Evolutionary conservation across 208 protist species (phyloP), one percentile per base, ranked within the genome.

Genomic region (Phytomonas serpens): DNA sequence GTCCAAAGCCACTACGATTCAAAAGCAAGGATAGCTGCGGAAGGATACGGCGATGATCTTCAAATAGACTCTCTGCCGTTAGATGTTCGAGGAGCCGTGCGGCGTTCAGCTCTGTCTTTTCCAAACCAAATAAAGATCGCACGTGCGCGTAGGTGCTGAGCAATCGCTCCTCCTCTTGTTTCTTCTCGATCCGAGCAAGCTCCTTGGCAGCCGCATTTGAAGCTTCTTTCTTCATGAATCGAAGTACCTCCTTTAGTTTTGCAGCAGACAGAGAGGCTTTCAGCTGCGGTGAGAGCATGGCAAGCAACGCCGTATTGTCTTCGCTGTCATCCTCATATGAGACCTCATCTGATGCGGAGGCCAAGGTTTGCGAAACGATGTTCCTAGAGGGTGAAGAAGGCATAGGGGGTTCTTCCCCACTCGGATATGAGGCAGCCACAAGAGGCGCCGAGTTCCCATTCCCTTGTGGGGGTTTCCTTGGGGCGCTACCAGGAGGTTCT

Each of bases 131-230:
- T 0, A 94, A 61, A 11, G 82, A 76, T 37, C 88, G 82, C 9
- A 94, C 67, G 66, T 90, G 85, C 72, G 91, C 87, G 70, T 92
- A 96, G 30, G 80, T 86, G 32, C 68, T 77, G 23, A 93, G 65
- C 30, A 93, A 37, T 3, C 83, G 81, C 71, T 96, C 91, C n/a
- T 72, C 69, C 47, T 81, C 72, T 77, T 92, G 89, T 47, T 69
- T 76, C 66, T 72, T 77, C 13, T 76, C 80, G 32, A 93, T 86
- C n/a, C 73, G 67, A 4, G 75, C 75, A 34, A 84, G 74, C 65
- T 87, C 82, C 30, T 68, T 75, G 42, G 67, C 68, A 14, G 90
- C 84, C 0, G 78, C 70, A 5, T 81, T 78, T 0, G 80, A 62
- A 14, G 72, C 79, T 14, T 94, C 88, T 31, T 77, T 70, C 40